Base-by-base conservation (phyloP, 768 basidiomycete species). In the Hericium coralloides region DNA sequence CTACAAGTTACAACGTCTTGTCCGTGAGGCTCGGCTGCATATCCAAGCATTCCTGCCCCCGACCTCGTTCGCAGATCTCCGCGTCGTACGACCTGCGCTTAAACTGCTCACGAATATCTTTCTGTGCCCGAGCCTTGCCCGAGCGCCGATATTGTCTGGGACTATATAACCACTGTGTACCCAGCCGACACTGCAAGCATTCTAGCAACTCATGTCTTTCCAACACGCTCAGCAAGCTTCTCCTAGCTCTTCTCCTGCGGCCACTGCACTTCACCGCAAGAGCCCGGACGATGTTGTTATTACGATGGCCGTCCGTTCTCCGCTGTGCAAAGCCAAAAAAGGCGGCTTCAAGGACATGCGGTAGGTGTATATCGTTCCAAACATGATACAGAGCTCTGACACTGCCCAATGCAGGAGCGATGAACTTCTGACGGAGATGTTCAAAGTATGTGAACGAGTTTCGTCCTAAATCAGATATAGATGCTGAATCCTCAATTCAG, bases 391-490 rank as follows among this genome's bases (percentile, higher is more conserved):
- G 3, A 18, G 43, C 17, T 7, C 43, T 45, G 43, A 45, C 6
- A 17, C 18, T 20, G 7, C 53, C 37, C 22, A 51, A 39, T 48
- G 17, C 58, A 88, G 87, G 62, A 85, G 79, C 20, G 91, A 93
- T 59, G 91, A 92, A 62, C 75, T 91, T 53, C 77, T 93, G 73
- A 74, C 85, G 14, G 86, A 91, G 68, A 89, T 90, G 74, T 89
- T 87, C 76, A 84, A 84, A 76, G 88, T 82, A 59, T 49, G 65
- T 38, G 25, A 20, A 18, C 10, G 20, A 43, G 53, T 7, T 37
- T 65, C 3, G 58, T 65, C 41, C 20, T 59, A 59, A 49, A 52
- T 59, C 58, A 52, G 38, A 47, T 58, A n/a, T 38, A 22, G 15
- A 23, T 50, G 18, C 39, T 58, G 53, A 38, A 36, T 2, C 56